Evolutionary conservation across 306 rosid genomes (phyloP).

Genomic region (Cucurbita maxima): DNA sequence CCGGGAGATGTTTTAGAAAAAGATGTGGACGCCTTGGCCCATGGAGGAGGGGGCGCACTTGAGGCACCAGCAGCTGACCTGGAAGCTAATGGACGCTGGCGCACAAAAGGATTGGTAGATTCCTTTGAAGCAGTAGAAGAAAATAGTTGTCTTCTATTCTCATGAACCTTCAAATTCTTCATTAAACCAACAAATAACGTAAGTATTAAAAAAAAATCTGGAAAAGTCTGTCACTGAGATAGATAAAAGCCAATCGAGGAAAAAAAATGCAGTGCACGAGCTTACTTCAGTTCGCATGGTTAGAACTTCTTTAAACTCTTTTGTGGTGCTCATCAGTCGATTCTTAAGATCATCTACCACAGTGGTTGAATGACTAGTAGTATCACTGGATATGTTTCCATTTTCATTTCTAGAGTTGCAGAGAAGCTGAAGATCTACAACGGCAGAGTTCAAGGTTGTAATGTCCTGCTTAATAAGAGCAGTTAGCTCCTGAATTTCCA

Average conservation of each 20-base stretch:
- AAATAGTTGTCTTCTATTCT: constrained; percentile 75
- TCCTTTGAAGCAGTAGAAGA: constrained; percentile 73
- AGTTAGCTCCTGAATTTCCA: constrained; percentile 91
- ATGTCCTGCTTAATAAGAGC: constrained; percentile 86
- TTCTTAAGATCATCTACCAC: constrained; percentile 93
- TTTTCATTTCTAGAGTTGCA: constrained; percentile 49
- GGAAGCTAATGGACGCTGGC: constrained; percentile 79
- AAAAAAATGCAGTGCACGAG: neutral
- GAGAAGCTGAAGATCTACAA: constrained; percentile 76
- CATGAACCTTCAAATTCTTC: constrained; percentile 90
- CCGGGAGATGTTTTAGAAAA: constrained; percentile 40
- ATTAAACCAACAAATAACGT: constrained; percentile 8
- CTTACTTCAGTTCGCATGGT: constrained; percentile 89
- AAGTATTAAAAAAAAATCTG: neutral
- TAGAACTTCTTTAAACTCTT: constrained; percentile 92
- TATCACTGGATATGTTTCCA: constrained; percentile 66
- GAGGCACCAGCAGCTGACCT: constrained; percentile 60
- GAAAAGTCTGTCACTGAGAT: neutral
- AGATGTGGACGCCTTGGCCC: constrained; percentile 65
- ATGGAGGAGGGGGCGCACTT: constrained; percentile 65
- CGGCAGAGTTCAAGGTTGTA: constrained; percentile 83
- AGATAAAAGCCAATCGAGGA: neutral
- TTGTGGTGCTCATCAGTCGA: constrained; percentile 77
- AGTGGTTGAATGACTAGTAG: constrained; percentile 76
- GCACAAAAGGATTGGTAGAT: constrained; percentile 79